phyloP scores from a whole-genome alignment of 768 basidiomycete genomes.

The Mycena polygramma region DNA sequence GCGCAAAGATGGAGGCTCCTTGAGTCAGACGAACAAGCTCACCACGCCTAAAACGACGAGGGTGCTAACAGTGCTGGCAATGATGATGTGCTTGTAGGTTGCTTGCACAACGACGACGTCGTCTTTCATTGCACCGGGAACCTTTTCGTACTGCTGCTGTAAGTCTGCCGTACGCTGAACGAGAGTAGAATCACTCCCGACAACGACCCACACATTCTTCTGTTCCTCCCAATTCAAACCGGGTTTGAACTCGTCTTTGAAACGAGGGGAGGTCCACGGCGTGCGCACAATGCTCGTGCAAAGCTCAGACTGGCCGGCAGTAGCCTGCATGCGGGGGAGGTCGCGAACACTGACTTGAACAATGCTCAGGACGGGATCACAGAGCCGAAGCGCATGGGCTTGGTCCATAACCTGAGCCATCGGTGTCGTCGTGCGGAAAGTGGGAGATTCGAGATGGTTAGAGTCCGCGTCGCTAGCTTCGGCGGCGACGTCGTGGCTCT shows the following conservation, averaged over 20 bases:
- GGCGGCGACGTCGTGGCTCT: constrained; percentile 12
- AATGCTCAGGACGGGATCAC: constrained; percentile 37
- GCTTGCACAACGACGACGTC: constrained; percentile 33
- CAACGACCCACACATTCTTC: constrained; percentile 34
- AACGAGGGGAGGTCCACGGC: constrained; percentile 34
- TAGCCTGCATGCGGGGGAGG: constrained; percentile 39
- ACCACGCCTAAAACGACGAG: constrained; percentile 27
- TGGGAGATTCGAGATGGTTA: not conserved
- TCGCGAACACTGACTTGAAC: constrained; percentile 31
- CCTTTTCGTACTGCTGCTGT: constrained; percentile 33
- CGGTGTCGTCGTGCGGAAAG: constrained; percentile 25
- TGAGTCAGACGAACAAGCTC: constrained; percentile 25
- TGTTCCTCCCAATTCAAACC: constrained; percentile 21
- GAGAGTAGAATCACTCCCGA: constrained; percentile 26
- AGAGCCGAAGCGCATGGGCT: constrained; percentile 34
- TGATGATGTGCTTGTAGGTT: constrained; percentile 32
- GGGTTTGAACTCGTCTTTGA: constrained; percentile 35
- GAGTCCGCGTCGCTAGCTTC: constrained; percentile 21
- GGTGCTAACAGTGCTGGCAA: constrained; percentile 32
- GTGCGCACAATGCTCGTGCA: constrained; percentile 36
- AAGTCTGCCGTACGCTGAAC: constrained; percentile 37
- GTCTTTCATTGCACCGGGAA: constrained; percentile 32
- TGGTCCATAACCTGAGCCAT: constrained; percentile 37
- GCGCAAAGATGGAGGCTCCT: too few species aligned
- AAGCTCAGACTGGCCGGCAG: constrained; percentile 36